Conservation (phyloP, 352 stramenopile species). For the Aphanomyces cochlioides region DNA sequence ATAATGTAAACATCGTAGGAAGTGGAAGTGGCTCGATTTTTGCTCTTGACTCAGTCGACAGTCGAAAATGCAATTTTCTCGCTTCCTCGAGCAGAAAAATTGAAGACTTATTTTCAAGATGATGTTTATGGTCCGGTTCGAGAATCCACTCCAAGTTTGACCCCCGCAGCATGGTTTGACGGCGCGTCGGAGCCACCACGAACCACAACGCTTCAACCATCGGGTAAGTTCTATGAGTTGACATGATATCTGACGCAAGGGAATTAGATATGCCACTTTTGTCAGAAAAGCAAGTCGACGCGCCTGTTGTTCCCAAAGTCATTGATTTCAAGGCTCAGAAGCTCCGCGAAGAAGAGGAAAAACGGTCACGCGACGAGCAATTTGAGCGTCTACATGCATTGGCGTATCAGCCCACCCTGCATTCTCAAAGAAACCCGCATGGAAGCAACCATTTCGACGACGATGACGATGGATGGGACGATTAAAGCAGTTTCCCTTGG, state of each 20-base stretch:
- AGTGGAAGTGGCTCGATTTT: conserved; percentile 62
- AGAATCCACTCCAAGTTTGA: conserved; percentile 37
- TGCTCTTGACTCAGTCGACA: conserved; percentile 52
- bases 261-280: conserved; percentile 54
- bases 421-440: conserved; percentile 42
- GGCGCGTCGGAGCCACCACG: conserved; percentile 41
- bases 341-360: conserved; percentile 59
- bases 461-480: conserved; percentile 81
- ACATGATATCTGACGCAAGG: background rate
- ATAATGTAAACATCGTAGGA: conserved; percentile 24
- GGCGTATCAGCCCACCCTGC: conserved; percentile 64
- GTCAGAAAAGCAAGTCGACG: conserved; percentile 52
- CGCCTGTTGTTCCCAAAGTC: conserved; percentile 45
- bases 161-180: conserved; percentile 48
- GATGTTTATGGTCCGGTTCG: conserved; percentile 57
- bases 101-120: conserved; percentile 77
- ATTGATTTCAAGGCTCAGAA: conserved; percentile 62
- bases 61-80: conserved; percentile 62
- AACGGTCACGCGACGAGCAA: conserved; percentile 54
- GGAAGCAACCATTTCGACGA: conserved; percentile 39
- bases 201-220: conserved; percentile 53
- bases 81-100: conserved; percentile 58
- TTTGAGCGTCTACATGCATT: conserved; percentile 62
- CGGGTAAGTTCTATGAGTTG: conserved; percentile 36
- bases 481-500: conserved; percentile 40